Conservation (phyloP, 1,284 basidiomycete species). For the Rhodotorula sp. region DNA sequence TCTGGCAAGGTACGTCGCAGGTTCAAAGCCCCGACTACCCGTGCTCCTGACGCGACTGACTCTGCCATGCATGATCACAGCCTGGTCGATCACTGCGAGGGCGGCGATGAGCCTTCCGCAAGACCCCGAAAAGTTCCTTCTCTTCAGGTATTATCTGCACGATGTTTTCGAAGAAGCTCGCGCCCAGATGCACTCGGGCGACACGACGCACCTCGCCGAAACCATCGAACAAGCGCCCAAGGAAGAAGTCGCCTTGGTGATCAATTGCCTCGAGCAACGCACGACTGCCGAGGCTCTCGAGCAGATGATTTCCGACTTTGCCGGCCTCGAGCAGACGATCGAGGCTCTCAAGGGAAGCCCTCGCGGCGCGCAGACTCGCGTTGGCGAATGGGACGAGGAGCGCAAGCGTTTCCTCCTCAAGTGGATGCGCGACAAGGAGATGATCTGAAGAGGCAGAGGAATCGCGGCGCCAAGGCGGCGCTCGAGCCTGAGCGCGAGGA, state of each 20-base stretch:
- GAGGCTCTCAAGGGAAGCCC: background rate
- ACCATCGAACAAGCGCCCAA: too few species aligned
- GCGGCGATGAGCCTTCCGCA: conserved; percentile 4
- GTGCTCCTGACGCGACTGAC: background rate
- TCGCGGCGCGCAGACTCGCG: background rate
- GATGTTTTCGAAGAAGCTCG: too few species aligned
- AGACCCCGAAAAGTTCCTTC: background rate
- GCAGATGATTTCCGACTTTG: background rate
- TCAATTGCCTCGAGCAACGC: background rate
- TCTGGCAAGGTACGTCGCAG: conserved; percentile 14
- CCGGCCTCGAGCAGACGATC: background rate
- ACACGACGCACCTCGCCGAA: too few species aligned
- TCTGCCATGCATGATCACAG: background rate
- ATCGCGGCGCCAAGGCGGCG: too few species aligned
- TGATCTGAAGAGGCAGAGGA: background rate
- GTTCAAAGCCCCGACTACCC: conserved; percentile 11
- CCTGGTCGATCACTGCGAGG: conserved; percentile 7
- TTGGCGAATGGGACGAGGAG: conserved; percentile 8
- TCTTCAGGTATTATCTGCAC: too few species aligned
- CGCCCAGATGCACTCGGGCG: too few species aligned
- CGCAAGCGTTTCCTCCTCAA: background rate
- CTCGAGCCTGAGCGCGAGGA: too few species aligned
- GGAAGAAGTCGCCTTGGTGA: too few species aligned
- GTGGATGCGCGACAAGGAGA: background rate
- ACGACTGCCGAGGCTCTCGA: background rate